These are phyloP conservation scores for Candida yuanshanica DNA, from an alignment of 805 yeast genomes.

Conservation along the genomic window DNA sequence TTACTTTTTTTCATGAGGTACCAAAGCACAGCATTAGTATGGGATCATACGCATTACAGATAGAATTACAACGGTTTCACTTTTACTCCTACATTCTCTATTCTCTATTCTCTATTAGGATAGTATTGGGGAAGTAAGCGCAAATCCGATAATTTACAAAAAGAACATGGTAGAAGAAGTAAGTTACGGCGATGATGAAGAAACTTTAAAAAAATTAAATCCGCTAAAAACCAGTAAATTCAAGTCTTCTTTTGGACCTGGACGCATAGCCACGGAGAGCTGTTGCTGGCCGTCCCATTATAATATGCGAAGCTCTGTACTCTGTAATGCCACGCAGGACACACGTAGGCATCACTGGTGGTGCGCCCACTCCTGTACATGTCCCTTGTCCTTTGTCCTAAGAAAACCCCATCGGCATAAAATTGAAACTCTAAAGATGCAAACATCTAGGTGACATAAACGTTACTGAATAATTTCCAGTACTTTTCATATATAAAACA, in stretches of 20 bases:
- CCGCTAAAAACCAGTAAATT: too few relatives aligned
- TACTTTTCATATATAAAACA: neutral
- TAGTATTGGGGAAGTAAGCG: too few relatives aligned
- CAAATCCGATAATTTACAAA: too few relatives aligned
- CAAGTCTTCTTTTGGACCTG: neutral
- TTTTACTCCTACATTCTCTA: too few relatives aligned
- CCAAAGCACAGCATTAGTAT: too few relatives aligned
- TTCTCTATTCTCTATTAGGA: too few relatives aligned
- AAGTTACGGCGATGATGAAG: too few relatives aligned
- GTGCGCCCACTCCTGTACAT: neutral
- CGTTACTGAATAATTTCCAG: neutral
- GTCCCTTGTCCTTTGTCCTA: neutral
- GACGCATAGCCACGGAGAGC: neutral
- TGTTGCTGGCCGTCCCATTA: neutral
- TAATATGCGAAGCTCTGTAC: neutral
- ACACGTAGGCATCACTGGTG: neutral
- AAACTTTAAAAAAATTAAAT: too few relatives aligned
- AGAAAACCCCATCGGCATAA: neutral
- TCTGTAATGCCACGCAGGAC: neutral
- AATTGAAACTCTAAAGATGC: neutral
- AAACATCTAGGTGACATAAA: neutral
- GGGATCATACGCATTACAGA: too few relatives aligned
- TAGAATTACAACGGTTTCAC: too few relatives aligned
- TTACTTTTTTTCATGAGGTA: too few relatives aligned
- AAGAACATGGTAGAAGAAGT: too few relatives aligned